A percentile compares a stretch with the other conserved stretches of the same genome.
phyloP scores from a whole-genome alignment of 345 rosid genomes.

The Moricandia arvensis region DNA sequence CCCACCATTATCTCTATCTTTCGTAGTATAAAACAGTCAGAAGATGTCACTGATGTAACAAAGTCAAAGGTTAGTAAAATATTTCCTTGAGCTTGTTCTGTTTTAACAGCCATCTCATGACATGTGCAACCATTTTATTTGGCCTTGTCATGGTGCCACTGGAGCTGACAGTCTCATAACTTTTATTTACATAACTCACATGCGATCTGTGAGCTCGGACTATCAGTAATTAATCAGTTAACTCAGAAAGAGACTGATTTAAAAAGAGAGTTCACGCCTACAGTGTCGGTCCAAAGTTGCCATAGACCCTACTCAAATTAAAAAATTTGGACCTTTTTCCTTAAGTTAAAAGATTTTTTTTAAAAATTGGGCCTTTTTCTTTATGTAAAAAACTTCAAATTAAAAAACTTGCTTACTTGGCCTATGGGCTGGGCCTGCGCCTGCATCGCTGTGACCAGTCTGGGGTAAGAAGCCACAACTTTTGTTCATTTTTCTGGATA shows the following conservation, averaged over 20 bases:
- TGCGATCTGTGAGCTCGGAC: slow-evolving; percentile 89
- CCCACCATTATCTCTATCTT: slow-evolving; percentile 53
- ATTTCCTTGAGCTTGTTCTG: slow-evolving; percentile 17
- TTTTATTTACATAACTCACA: slow-evolving; percentile 68
- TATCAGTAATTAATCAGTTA: slow-evolving; percentile 60
- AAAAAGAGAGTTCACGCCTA: slow-evolving; percentile 39
- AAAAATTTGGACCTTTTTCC: too few species aligned
- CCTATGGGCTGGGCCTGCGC: too few species aligned
- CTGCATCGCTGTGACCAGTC: slow-evolving; percentile 52
- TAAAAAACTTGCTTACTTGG: too few species aligned
- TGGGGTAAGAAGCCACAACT: slow-evolving; percentile 45
- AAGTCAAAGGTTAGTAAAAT: slow-evolving; percentile 71
- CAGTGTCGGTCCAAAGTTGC: too few species aligned
- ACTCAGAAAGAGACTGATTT: slow-evolving; percentile 48
- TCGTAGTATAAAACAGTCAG: slow-evolving; percentile 62
- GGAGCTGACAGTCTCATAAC: slow-evolving; percentile 28
- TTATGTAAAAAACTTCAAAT: too few species aligned
- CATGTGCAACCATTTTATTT: slow-evolving; percentile 1
- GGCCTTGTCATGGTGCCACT: slow-evolving; percentile 1
- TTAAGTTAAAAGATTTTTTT: too few species aligned
- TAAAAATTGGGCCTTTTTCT: too few species aligned
- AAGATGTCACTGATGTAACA: slow-evolving; percentile 66
- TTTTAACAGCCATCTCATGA: neutral
- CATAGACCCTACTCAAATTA: too few species aligned
- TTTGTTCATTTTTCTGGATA: neutral